A percentile compares a stretch with the other conserved stretches of the same genome.
These are phyloP conservation scores for Selaginella moellendorffii DNA, from an alignment of 75 land plant genomes.

Conservation along the genomic window DNA sequence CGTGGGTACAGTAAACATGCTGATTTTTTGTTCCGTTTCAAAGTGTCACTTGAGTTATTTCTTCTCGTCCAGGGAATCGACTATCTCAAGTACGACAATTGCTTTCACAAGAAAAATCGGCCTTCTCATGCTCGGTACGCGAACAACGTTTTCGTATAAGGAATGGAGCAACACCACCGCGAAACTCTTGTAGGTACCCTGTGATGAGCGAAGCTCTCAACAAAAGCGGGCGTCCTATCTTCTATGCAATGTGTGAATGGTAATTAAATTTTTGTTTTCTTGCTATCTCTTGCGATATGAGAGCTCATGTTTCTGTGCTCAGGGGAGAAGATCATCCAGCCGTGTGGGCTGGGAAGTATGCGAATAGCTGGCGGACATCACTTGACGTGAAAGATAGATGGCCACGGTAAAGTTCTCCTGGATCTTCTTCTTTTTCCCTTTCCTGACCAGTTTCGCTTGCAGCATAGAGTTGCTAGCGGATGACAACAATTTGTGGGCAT, in stretches of 20 bases:
- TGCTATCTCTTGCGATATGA: not conserved
- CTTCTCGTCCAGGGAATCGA: slow-evolving; percentile 1
- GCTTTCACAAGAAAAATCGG: not conserved
- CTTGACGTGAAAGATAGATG: slow-evolving; percentile 8
- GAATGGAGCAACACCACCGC: too few species aligned
- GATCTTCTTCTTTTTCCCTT: not conserved
- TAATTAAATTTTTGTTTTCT: not conserved
- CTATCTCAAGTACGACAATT: slow-evolving; percentile 8
- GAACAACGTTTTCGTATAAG: not conserved
- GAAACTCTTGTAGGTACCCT: not conserved
- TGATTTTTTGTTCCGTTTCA: too few species aligned
- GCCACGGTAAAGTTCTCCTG: not conserved
- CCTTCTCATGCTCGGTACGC: not conserved
- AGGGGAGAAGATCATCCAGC: slow-evolving; percentile 9
- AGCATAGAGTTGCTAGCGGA: slow-evolving; percentile 26
- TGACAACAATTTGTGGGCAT: slow-evolving; percentile 48
- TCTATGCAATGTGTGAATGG: not conserved
- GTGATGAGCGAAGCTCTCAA: not conserved
- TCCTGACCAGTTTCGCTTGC: not conserved
- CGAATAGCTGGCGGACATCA: slow-evolving; percentile 9
- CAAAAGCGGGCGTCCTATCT: not conserved
- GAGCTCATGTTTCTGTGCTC: not conserved
- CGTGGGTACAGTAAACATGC: not conserved
- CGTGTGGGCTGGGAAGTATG: slow-evolving; percentile 8
- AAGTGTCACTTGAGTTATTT: not conserved